phyloP scores from a whole-genome alignment of 2,329 filamentous ascomycete genomes.

The Fusarium lyarnte region DNA sequence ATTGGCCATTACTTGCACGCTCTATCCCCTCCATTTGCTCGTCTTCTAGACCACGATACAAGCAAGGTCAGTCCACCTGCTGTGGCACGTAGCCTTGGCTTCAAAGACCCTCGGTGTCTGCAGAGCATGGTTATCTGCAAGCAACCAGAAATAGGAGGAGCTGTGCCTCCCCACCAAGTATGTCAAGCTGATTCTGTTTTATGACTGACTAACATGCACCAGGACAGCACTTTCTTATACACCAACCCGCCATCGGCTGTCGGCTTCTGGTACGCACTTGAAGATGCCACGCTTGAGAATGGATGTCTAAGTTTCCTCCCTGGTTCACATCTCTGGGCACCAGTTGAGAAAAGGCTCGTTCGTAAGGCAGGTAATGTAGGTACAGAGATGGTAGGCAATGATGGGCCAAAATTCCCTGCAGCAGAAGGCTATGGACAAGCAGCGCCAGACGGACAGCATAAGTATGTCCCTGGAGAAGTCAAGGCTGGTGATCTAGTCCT shows the following conservation, averaged over 20 bases:
- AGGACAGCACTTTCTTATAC: conserved; percentile 93
- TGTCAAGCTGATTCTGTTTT: neutral
- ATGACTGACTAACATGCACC: conserved; percentile 56
- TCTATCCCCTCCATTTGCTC: conserved; percentile 72
- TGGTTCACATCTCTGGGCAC: conserved; percentile 80
- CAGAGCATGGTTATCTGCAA: conserved; percentile 99
- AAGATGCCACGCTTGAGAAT: conserved; percentile 88
- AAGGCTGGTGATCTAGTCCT: conserved; percentile 90
- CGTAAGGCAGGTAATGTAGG: conserved; percentile 63
- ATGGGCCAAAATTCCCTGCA: conserved; percentile 70
- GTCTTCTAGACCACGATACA: conserved; percentile 56
- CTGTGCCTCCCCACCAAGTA: conserved; percentile 84
- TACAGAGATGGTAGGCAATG: conserved; percentile 78
- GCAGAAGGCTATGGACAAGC: conserved; percentile 59
- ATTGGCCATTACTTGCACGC: conserved; percentile 82
- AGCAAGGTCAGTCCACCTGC: conserved; percentile 58
- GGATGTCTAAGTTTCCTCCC: conserved; percentile 88
- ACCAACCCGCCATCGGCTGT: conserved; percentile 89
- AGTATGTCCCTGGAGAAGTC: conserved; percentile 83
- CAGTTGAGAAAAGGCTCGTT: conserved; percentile 79
- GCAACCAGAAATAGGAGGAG: conserved; percentile 93
- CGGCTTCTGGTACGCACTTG: conserved; percentile 96
- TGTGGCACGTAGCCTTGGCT: conserved; percentile 77
- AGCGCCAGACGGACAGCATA: conserved; percentile 50
- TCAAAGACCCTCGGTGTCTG: conserved; percentile 77